Evolutionary conservation across 345 rosid species (phyloP).

Genomic region (Moringa oleifera): DNA sequence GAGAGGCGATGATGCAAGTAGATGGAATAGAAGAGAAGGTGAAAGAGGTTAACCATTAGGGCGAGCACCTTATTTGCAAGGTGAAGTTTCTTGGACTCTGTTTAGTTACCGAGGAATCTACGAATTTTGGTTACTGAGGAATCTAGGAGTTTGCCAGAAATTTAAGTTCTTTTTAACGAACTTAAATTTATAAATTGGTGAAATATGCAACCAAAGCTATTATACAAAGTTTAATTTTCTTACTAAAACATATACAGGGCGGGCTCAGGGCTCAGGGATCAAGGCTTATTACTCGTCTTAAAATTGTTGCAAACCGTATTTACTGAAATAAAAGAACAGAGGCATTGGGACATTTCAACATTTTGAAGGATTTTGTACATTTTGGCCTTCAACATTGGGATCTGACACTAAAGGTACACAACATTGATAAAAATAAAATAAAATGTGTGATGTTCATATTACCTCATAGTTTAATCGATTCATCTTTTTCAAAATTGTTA

Average conservation of each 20-base stretch:
- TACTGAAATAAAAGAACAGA: slow-evolving; percentile 93
- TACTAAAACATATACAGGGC: no score
- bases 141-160: background rate
- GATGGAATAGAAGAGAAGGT: slow-evolving; percentile 5
- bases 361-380: slow-evolving; percentile 72
- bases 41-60: slow-evolving; percentile 22
- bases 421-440: background rate
- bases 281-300: no score
- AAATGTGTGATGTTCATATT: no score
- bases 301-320: no score
- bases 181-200: no score
- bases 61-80: slow-evolving; percentile 55
- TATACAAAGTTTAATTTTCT: no score
- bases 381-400: slow-evolving; percentile 94
- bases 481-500: no score
- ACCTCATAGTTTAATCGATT: background rate
- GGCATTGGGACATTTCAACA: slow-evolving; percentile 93
- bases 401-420: slow-evolving; percentile 76
- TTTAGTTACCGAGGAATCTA: background rate
- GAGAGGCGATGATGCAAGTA: background rate
- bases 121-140: background rate
- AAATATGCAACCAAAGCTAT: no score
- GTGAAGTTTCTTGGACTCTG: slow-evolving; percentile 8
- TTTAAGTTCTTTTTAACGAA: background rate
- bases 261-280: no score